Percentiles rank a stretch among this genome's conserved stretches.
phyloP scores from a whole-genome alignment of 306 rosid species.

The Prunus persica region Prunus_persica_NCBIv2 NC_034015.1:21593001-21593500 shows the following conservation, averaged over 20 bases:
- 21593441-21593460: conserved; percentile 9
- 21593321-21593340: conserved; percentile 7
- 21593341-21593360: conserved; percentile 27
- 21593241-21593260: neutral
- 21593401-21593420: conserved; percentile 42
- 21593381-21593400: conserved; percentile 32
- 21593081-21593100: conserved; percentile 18
- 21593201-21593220: neutral
- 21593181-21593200: neutral
- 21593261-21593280: neutral
- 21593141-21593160: conserved; percentile 22
- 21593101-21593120: conserved; percentile 4
- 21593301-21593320: neutral
- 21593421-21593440: conserved; percentile 39
- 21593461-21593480: no score
- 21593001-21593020: neutral
- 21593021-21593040: conserved; percentile 25
- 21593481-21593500: neutral
- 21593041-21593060: conserved; percentile 1
- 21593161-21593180: neutral
- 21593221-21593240: neutral
- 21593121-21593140: conserved; percentile 12
- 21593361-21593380: conserved; percentile 18
- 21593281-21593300: neutral
- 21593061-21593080: conserved; percentile 15